Evolutionary conservation across 2,329 filamentous ascomycete genomes (phyloP).

Genomic region (Aspergillus sp.): DNA sequence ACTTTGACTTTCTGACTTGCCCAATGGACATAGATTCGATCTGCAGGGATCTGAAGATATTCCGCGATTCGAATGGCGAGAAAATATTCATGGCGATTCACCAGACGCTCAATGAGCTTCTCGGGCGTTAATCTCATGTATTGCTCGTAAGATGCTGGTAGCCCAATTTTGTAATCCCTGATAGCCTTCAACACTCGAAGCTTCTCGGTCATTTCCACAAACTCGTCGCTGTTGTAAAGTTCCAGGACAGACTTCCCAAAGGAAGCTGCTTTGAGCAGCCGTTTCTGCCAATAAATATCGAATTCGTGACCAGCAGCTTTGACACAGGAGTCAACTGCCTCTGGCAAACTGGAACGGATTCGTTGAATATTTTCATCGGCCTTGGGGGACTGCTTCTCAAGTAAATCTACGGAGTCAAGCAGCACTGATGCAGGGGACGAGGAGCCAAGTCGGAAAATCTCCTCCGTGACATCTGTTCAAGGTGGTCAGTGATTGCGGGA

Average conservation of each 20-base stretch:
- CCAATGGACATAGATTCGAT: slow-evolving; percentile 94
- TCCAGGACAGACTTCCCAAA: slow-evolving; percentile 97
- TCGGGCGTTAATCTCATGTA: slow-evolving; percentile 87
- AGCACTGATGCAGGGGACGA: slow-evolving; percentile 87
- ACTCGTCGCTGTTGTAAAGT: slow-evolving; percentile 96
- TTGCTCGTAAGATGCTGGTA: slow-evolving; percentile 89
- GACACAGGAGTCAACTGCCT: slow-evolving; percentile 90
- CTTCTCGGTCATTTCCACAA: slow-evolving; percentile 96
- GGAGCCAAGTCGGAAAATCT: slow-evolving; percentile 83
- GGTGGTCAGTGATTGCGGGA: not conserved
- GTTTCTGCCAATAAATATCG: slow-evolving; percentile 85
- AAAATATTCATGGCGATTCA: slow-evolving; percentile 85
- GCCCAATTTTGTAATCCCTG: slow-evolving; percentile 81
- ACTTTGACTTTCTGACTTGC: slow-evolving; percentile 86
- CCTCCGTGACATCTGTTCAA: slow-evolving; percentile 61
- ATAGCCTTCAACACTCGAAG: slow-evolving; percentile 88
- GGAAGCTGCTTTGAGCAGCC: slow-evolving; percentile 89
- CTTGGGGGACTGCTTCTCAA: slow-evolving; percentile 91
- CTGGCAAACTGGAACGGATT: slow-evolving; percentile 77
- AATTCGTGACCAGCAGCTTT: slow-evolving; percentile 91
- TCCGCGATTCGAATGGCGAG: slow-evolving; percentile 82
- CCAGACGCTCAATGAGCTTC: slow-evolving; percentile 73
- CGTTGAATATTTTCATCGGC: slow-evolving; percentile 96
- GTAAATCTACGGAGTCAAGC: slow-evolving; percentile 81
- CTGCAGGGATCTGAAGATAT: slow-evolving; percentile 77